Base-by-base conservation (phyloP, 495 filamentous ascomycete genomes). In the Talaromyces borbonicus region DNA sequence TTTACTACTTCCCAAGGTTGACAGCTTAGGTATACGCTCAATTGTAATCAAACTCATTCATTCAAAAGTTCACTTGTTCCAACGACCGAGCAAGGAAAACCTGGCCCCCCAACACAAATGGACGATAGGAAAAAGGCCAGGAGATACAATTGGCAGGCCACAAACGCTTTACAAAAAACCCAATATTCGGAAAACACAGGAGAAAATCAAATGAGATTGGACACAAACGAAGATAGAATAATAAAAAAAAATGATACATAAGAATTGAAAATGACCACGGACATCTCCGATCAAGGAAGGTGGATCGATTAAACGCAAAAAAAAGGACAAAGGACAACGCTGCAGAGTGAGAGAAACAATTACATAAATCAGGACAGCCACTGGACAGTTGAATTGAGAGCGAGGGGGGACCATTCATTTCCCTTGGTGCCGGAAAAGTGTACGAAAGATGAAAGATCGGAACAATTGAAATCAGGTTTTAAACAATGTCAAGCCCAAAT, bases 191-290 rank as follows among this genome's bases (percentile, higher is more conserved):
- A 40, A 19, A 19, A 40, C 22, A 23, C 20, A 24, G 9, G n/a
- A 47, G 26, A 33, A 14, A 18, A 38, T 26, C n/a, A n/a, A n/a
- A n/a, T n/a, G n/a, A n/a, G 12, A 46, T 33, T 25, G 38, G 11
- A 29, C 15, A 47, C 36, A 38, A 15, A 9, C 36, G 30, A 47
- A 16, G 27, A 12, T 24, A 15, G 24, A 19, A 46, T 7, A 35
- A 5, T 14, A 15, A 36, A 20, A 35, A 16, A 46, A 47, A 47
- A 36, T 35, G 42, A 45, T 47, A 36, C 44, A 47, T 36, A 19
- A 47, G 44, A 47, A 47, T 24, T 19, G 44, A 47, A 33, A 47
- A 33, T 47, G 30, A 8, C 15, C 44, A 36, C 18, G 30, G 38
- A 19, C 33, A 25, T 45, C 30, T 33, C 43, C 23, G 22, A 22